Evolutionary conservation across 768 basidiomycete genomes (phyloP), one percentile per base, ranked within the genome.

Genomic region (Leucocoprinus leucothites): DNA sequence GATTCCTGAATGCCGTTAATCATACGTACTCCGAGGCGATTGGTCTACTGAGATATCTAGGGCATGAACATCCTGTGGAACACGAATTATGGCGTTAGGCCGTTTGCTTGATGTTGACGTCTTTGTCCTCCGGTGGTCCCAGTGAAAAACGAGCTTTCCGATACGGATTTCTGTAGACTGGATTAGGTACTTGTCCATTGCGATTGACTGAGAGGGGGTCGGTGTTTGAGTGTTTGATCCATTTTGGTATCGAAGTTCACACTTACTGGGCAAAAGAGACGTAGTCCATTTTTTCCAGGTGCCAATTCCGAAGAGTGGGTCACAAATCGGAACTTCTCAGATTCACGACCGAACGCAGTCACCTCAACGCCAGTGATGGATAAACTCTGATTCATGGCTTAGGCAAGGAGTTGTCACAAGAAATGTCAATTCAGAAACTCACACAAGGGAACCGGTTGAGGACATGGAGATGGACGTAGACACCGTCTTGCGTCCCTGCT

Each of bases 391-490:
- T 19, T 50, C 48, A 52, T 44, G 45, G 62, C 57, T 61, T 44
- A 35, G 40, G 31, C 36, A 16, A 44, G 26, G 24, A 54, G 18
- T 21, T 40, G 51, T 43, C 24, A 9, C 44, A 51, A 26, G 48
- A 45, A 51, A 41, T 41, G 34, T 40, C 34, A 25, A 51, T 24
- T 51, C 31, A 31, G 11, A 31, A 21, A 72, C 87, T 67, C 66
- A 95, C 94, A 61, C 91, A 90, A 28, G 91, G 86, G 21, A 96
- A 66, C 36, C 70, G 69, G 63, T 93, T 98, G 28, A 69, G 71
- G 25, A 95, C 69, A 1, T 74, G 72, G 16, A 87, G 77, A 51
- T 81, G 71, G 16, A 95, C 63, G 58, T 71, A 80, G 34, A 77
- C 83, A 1, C 86, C 85, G 66, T 95, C 93, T 58, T 82, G 77